Conservation (phyloP, 2,329 filamentous ascomycete species). For the Phyllosticta citribraziliensis region DNA sequence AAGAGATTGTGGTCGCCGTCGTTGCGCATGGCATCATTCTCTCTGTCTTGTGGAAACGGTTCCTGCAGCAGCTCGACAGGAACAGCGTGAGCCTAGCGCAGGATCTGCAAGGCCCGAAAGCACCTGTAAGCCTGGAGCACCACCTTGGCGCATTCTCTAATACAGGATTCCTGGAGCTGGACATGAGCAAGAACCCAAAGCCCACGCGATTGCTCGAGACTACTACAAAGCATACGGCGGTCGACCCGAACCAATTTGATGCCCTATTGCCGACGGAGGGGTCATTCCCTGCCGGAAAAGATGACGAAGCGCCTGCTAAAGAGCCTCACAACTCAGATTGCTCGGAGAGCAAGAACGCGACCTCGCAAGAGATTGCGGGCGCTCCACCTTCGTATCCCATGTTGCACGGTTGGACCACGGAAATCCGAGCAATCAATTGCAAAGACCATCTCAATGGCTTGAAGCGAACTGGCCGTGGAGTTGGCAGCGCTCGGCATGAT, state of each 20-base stretch:
- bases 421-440: conserved; percentile 56
- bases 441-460: conserved; percentile 62
- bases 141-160: conserved; percentile 54
- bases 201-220: neutral
- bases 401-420: conserved; percentile 34
- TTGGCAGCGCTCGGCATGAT: conserved; percentile 70
- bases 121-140: conserved; percentile 37
- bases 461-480: conserved; percentile 71
- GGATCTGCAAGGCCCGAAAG: conserved; percentile 30
- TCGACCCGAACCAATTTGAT: neutral
- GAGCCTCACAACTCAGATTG: neutral
- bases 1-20: conserved; percentile 46
- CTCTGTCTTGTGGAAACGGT: conserved; percentile 53
- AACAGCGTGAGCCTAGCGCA: conserved; percentile 36
- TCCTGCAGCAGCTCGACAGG: conserved; percentile 47
- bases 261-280: neutral
- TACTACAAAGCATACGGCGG: neutral
- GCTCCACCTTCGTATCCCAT: conserved; percentile 6
- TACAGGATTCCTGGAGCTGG: conserved; percentile 50
- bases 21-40: conserved; percentile 81
- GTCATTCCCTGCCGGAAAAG: neutral
- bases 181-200: conserved; percentile 16
- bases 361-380: neutral
- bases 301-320: neutral
- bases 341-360: neutral